A percentile compares a stretch with the other conserved stretches of the same genome.
phyloP scores from a whole-genome alignment of 2,329 filamentous ascomycete genomes.

The Spiromastix sp. region DNA sequence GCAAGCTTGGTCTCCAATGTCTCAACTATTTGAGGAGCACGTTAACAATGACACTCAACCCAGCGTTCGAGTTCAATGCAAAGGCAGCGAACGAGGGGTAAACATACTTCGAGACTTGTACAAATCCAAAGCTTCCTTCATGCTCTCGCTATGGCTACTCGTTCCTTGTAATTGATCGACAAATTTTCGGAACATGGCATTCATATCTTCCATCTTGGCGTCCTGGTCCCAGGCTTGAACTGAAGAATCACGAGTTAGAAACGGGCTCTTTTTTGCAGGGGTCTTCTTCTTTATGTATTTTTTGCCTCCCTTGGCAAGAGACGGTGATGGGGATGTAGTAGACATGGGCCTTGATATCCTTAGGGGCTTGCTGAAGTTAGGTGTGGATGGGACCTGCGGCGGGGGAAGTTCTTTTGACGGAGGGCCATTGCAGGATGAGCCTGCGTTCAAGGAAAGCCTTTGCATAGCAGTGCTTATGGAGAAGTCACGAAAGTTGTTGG shows the following conservation, averaged over 20 bases:
- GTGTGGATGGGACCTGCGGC: constrained; percentile 7
- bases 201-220: constrained; percentile 64
- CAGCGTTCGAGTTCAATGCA: too few species aligned
- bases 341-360: constrained; percentile 33
- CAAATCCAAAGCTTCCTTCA: constrained; percentile 64
- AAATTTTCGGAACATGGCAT: constrained; percentile 60
- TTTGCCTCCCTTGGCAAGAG: constrained; percentile 24
- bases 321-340: constrained; percentile 16
- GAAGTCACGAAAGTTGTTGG: constrained; percentile 18
- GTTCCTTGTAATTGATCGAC: constrained; percentile 62
- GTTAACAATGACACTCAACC: too few species aligned
- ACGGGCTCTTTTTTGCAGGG: constrained; percentile 37
- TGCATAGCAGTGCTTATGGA: constrained; percentile 30
- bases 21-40: constrained; percentile 30
- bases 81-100: neutral
- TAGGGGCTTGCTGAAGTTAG: constrained; percentile 13
- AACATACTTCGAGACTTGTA: constrained; percentile 64
- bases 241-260: constrained; percentile 67
- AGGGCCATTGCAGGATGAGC: constrained; percentile 13
- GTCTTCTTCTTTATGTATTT: constrained; percentile 23
- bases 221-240: constrained; percentile 70
- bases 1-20: constrained; percentile 47
- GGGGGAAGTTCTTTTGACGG: constrained; percentile 22
- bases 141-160: constrained; percentile 54
- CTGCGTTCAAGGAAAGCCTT: constrained; percentile 15